phyloP scores from a whole-genome alignment of 371 early-diverging fungal genomes.

The Apophysomyces trapeziformis region DNA sequence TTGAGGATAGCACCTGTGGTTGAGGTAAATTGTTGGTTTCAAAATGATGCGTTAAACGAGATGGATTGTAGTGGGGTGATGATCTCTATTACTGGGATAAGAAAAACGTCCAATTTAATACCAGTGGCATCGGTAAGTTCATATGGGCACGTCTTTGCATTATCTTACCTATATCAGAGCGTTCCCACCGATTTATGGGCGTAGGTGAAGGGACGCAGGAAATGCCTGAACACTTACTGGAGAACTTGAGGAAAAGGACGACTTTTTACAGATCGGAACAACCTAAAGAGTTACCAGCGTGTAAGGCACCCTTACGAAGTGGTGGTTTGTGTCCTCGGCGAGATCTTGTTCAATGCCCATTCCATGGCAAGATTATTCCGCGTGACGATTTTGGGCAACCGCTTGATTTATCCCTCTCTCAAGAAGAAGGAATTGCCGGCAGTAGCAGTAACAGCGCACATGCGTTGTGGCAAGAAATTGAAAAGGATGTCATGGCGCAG shows the following conservation, averaged over 20 bases:
- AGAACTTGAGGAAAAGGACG: conserved; percentile 56
- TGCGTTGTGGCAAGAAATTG: conserved; percentile 60
- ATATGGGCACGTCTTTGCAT: background rate
- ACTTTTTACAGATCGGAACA: conserved; percentile 48
- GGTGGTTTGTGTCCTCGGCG: conserved; percentile 72
- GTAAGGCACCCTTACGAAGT: conserved; percentile 68
- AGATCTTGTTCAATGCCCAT: conserved; percentile 73
- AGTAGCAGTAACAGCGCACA: background rate
- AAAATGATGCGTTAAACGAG: background rate
- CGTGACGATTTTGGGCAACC: conserved; percentile 63
- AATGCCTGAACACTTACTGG: conserved; percentile 57
- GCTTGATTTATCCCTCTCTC: conserved; percentile 16
- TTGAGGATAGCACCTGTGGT: conserved; percentile 66
- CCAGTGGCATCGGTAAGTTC: conserved; percentile 57
- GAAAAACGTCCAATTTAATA: conserved; percentile 63
- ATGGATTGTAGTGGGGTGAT: conserved; percentile 56
- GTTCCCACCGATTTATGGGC: conserved; percentile 69
- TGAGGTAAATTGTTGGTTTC: conserved; percentile 32
- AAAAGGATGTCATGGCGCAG: conserved; percentile 56
- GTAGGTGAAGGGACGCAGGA: conserved; percentile 65
- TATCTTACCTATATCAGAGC: conserved; percentile 32
- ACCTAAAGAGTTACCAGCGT: conserved; percentile 53
- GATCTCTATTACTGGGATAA: conserved; percentile 77
- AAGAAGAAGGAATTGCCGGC: background rate
- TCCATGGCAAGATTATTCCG: conserved; percentile 72